These are phyloP conservation scores for Leucocoprinus leucothites DNA, from an alignment of 768 basidiomycete species.

Conservation along the genomic window DNA sequence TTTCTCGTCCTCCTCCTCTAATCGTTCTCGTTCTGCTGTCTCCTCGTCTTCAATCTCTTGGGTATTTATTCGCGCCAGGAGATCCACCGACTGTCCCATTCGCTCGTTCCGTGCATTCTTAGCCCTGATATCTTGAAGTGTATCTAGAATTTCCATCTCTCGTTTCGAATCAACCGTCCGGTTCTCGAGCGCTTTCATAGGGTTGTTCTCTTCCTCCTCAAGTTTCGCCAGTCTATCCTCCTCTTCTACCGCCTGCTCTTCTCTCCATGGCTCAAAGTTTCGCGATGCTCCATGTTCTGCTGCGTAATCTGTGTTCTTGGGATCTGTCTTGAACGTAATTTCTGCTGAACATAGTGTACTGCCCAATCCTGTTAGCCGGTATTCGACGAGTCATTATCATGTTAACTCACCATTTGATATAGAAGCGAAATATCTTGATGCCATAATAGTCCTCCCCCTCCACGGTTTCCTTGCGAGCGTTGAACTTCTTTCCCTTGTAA, in stretches of 20 bases:
- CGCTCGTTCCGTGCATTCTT: slow-evolving; percentile 88
- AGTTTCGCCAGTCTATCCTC: slow-evolving; percentile 82
- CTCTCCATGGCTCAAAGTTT: slow-evolving; percentile 97
- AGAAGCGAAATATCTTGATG: slow-evolving; percentile 94
- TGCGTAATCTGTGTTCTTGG: slow-evolving; percentile 91
- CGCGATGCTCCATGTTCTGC: slow-evolving; percentile 97
- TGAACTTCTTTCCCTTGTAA: slow-evolving; percentile 99
- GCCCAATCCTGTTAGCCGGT: slow-evolving; percentile 5
- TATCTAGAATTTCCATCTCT: slow-evolving; percentile 98
- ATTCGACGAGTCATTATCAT: background rate
- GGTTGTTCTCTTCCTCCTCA: slow-evolving; percentile 93
- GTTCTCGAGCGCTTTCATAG: slow-evolving; percentile 96
- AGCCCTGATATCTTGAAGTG: slow-evolving; percentile 87
- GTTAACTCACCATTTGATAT: slow-evolving; percentile 77
- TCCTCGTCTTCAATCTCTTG: slow-evolving; percentile 79
- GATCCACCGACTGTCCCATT: slow-evolving; percentile 69
- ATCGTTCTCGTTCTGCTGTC: slow-evolving; percentile 60
- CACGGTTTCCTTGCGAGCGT: slow-evolving; percentile 97
- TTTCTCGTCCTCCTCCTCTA: slow-evolving; percentile 92
- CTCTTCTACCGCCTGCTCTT: slow-evolving; percentile 73
- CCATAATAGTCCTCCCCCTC: slow-evolving; percentile 97
- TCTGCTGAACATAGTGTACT: slow-evolving; percentile 96
- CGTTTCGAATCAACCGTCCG: slow-evolving; percentile 89
- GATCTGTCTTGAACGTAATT: slow-evolving; percentile 96
- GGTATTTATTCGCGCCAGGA: slow-evolving; percentile 56